phyloP scores from a whole-genome alignment of 2,329 filamentous ascomycete species.

The Fusarium proliferatum region DNA sequence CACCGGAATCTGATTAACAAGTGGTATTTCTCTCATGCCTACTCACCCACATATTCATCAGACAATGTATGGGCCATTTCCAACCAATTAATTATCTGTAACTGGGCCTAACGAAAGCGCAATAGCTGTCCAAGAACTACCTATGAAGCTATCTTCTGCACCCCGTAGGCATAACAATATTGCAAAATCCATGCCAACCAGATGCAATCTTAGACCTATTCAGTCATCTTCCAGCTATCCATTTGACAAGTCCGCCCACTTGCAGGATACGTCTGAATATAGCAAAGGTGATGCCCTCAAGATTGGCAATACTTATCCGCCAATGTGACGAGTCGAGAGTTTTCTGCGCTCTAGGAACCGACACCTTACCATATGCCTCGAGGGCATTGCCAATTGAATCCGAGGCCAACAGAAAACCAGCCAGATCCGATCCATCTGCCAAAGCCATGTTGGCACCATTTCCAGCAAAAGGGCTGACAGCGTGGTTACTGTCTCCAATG shows the following conservation, averaged over 20 bases:
- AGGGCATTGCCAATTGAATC: background rate
- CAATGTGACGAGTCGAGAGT: background rate
- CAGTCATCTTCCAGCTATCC: background rate
- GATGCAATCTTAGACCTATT: fast-evolving
- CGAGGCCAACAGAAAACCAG: background rate
- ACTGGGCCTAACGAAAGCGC: no score
- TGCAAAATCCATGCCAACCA: no score
- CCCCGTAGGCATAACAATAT: no score
- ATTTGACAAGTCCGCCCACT: background rate
- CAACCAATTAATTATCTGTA: no score
- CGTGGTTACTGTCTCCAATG: background rate
- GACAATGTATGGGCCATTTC: no score
- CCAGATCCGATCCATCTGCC: background rate
- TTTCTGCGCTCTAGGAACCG: background rate
- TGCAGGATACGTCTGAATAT: background rate
- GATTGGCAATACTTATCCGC: background rate
- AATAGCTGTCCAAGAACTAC: no score
- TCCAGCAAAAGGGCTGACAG: background rate
- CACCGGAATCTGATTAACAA: no score
- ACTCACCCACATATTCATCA: no score
- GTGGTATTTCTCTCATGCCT: no score
- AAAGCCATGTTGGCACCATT: background rate
- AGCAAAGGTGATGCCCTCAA: background rate
- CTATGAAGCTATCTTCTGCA: no score
- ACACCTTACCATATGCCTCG: background rate